Base-by-base conservation (phyloP, 2,329 filamentous ascomycete species). In the Aspergillus niger region DNA sequence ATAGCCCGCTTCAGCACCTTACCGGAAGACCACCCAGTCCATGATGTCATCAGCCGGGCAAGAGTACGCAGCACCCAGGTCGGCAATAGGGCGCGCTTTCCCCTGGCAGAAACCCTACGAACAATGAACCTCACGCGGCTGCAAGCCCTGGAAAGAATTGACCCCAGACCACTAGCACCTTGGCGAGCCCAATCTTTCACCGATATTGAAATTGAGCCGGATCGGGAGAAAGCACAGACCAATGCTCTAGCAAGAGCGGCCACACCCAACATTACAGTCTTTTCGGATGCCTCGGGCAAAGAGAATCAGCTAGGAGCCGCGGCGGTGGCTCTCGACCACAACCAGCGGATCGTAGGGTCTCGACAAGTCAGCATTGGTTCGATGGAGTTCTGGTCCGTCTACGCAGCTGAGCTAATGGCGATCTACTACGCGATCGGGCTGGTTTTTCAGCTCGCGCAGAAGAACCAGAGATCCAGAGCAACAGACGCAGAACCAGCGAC, bases 131-230 rank as follows among this genome's bases (percentile, higher is more conserved):
- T 66, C 2, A 43, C 60, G 5, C 57, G 63, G 20, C 41, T 68
- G 2, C 41, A 60, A 2, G 59, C 58, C 20, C 53, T 72, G 28
- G 69, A 73, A 47, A 71, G 41, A 8, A 72, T 71, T 10, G 63
- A 70, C 48, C 66, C 64, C 51, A 54, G 28, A 1, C 67, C 65
- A 17, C 55, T n/a, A n/a, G n/a, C n/a, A 55, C 69, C 64, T 10
- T 73, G 65, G 70, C 62, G 62, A 38, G 13, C 26, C 2, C 53
- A 65, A 13, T 39, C 60, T 30, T 72, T 70, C 57, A 26, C 55
- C 17, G 57, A 69, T 53, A 70, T 72, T 20, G 61, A 69, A 38
- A 65, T 73, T 28, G 57, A 64, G 41, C 44, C 51, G 28, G 65
- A 72, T 24, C 62, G 24, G 36, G 63, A 69, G 13, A 47, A 54